phyloP scores from a whole-genome alignment of 805 yeast species.

The Yarrowia osloensis region DNA sequence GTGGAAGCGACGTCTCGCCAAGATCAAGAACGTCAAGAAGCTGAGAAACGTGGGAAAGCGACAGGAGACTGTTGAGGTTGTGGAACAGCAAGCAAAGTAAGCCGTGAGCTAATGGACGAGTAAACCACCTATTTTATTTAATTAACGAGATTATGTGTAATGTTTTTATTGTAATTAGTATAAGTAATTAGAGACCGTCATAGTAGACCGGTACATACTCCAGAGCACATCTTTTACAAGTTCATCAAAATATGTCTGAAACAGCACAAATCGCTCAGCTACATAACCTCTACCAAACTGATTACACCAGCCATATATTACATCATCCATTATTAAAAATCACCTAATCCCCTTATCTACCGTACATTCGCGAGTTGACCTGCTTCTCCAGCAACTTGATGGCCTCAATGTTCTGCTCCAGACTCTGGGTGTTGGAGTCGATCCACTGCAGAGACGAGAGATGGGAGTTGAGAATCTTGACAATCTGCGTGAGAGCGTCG shows the following conservation, averaged over 20 bases:
- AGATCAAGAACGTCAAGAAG: background rate
- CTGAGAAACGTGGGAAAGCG: background rate
- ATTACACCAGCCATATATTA: background rate
- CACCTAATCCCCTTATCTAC: background rate
- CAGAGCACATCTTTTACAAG: too few species aligned
- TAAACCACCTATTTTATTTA: background rate
- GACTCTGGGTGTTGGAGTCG: constrained; percentile 66
- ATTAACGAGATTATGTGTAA: background rate
- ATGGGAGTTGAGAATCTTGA: constrained; percentile 82
- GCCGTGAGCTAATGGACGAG: background rate
- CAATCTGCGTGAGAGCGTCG: constrained; percentile 53
- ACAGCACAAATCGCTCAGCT: too few species aligned
- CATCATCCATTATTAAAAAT: background rate
- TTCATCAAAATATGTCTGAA: too few species aligned
- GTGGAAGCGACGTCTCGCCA: background rate
- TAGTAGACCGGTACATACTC: too few species aligned
- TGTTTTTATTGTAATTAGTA: too few species aligned
- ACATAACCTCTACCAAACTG: too few species aligned
- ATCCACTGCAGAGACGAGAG: constrained; percentile 86
- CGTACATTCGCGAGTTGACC: constrained; percentile 21
- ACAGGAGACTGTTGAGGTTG: background rate
- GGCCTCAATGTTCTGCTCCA: constrained; percentile 64
- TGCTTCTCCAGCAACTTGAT: constrained; percentile 37
- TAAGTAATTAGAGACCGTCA: too few species aligned
- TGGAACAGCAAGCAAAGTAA: background rate